These are phyloP conservation scores for Lasiodiplodia theobromae DNA, from an alignment of 2,329 filamentous ascomycete species.

Conservation along the genomic window DNA sequence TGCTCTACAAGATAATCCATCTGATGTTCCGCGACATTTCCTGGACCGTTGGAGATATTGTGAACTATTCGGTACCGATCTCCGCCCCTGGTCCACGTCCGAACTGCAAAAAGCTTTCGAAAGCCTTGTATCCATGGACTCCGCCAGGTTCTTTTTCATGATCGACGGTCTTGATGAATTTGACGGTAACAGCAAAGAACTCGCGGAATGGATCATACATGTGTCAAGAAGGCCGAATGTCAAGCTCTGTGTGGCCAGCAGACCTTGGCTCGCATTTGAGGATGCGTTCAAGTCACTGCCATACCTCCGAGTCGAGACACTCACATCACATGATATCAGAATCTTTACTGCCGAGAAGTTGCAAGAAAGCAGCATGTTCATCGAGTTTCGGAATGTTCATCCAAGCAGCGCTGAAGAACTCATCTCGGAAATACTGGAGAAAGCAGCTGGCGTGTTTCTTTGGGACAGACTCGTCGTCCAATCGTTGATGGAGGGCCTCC, in stretches of 20 bases:
- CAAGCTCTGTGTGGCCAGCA: conserved; percentile 25
- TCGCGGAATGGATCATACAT: background rate
- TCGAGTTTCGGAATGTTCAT: background rate
- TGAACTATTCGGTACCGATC: background rate
- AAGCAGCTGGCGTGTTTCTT: conserved; percentile 35
- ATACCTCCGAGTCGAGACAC: conserved; percentile 12
- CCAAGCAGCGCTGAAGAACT: conserved; percentile 4
- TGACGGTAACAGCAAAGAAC: background rate
- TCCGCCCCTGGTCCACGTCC: background rate
- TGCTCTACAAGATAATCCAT: background rate
- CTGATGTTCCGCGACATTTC: background rate
- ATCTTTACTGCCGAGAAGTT: conserved; percentile 11
- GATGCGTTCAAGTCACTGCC: conserved; percentile 15
- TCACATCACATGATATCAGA: conserved; percentile 26
- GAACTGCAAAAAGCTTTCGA: conserved; percentile 17
- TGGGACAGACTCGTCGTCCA: conserved; percentile 34
- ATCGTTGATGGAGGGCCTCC: conserved; percentile 31
- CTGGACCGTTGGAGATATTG: conserved; percentile 2
- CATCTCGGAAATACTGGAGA: conserved; percentile 17
- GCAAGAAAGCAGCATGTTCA: background rate
- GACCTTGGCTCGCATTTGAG: conserved; percentile 20
- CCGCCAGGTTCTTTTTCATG: conserved; percentile 11
- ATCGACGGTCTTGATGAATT: conserved; percentile 31
- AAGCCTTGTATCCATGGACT: background rate
- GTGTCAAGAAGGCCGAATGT: background rate